Percentiles rank a stretch among this genome's conserved stretches.
phyloP scores from a whole-genome alignment of 2,329 filamentous ascomycete genomes.

The Colletotrichum sp. region DNA sequence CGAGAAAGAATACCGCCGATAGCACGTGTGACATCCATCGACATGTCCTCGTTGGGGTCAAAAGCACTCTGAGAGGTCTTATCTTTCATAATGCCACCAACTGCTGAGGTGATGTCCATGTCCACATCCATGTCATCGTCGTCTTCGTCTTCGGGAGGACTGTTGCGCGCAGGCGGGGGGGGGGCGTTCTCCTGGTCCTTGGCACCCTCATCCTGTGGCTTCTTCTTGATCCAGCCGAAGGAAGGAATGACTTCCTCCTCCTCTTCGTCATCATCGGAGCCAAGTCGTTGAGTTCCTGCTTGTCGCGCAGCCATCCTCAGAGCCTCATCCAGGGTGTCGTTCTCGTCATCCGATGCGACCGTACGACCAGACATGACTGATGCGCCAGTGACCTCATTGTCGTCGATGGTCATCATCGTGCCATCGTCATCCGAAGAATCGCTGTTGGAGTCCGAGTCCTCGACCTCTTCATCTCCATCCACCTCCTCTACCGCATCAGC shows the following conservation, averaged over 20 bases:
- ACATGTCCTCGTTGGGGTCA: conserved; percentile 71
- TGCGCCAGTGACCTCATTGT: conserved; percentile 76
- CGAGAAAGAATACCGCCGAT: conserved; percentile 78
- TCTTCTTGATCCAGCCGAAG: conserved; percentile 75
- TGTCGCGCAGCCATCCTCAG: conserved; percentile 75
- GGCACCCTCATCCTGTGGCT: conserved; percentile 33
- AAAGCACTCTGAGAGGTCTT: conserved; percentile 45
- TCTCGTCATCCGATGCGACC: conserved; percentile 56
- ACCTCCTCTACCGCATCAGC: conserved; percentile 60
- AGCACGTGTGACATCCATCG: conserved; percentile 91
- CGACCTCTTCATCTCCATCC: conserved; percentile 54
- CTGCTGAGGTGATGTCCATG: conserved; percentile 61
- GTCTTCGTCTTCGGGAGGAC: conserved; percentile 5
- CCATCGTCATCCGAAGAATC: conserved; percentile 74
- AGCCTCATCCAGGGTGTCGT: conserved; percentile 77
- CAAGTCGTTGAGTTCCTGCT: conserved; percentile 75
- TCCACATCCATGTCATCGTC: conserved; percentile 51
- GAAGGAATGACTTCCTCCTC: conserved; percentile 77
- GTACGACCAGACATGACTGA: conserved; percentile 68
- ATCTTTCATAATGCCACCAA: conserved; percentile 55
- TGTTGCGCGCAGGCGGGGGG: background rate
- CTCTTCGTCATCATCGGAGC: conserved; percentile 47
- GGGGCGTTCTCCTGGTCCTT: conserved; percentile 52
- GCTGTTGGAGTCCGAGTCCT: conserved; percentile 44
- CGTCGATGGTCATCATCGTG: conserved; percentile 82